A percentile compares a stretch with the other conserved stretches of the same genome.
Conservation (phyloP, 129 eudicot species). For the Escallonia herrerae region DNA sequence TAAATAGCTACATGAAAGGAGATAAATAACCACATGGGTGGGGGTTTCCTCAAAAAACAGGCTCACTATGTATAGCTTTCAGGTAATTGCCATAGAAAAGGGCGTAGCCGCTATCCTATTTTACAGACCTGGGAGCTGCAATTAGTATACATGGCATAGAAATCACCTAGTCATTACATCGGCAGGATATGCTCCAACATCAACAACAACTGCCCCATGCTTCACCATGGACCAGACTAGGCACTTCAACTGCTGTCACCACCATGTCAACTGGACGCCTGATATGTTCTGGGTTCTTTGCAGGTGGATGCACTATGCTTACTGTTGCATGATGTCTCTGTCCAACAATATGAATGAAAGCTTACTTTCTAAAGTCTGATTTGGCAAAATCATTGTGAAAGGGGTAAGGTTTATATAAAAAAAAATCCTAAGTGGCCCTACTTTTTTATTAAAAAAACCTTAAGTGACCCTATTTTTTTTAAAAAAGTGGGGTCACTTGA, state of each 20-base stretch:
- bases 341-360: constrained; percentile 12
- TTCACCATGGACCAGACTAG: constrained; percentile 70
- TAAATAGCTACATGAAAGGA: too few species aligned
- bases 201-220: constrained; percentile 70
- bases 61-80: too few species aligned
- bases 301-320: constrained; percentile 41
- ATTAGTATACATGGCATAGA: too few species aligned
- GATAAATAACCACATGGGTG: too few species aligned
- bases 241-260: constrained; percentile 70
- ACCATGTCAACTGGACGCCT: constrained; percentile 76
- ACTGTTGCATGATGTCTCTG: constrained; percentile 87
- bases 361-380: constrained; percentile 2
- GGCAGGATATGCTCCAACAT: constrained; percentile 69
- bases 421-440: too few species aligned
- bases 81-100: too few species aligned
- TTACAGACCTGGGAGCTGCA: too few species aligned
- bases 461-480: too few species aligned
- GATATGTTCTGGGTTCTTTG: constrained; percentile 53
- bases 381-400: background rate
- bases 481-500: too few species aligned
- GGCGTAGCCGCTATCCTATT: too few species aligned
- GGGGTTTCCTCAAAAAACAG: too few species aligned
- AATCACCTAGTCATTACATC: constrained; percentile 37
- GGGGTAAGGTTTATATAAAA: background rate
- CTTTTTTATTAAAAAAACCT: too few species aligned